Evolutionary conservation across 495 filamentous ascomycete species (phyloP).

Genomic region (Sporormia fimetaria): DNA sequence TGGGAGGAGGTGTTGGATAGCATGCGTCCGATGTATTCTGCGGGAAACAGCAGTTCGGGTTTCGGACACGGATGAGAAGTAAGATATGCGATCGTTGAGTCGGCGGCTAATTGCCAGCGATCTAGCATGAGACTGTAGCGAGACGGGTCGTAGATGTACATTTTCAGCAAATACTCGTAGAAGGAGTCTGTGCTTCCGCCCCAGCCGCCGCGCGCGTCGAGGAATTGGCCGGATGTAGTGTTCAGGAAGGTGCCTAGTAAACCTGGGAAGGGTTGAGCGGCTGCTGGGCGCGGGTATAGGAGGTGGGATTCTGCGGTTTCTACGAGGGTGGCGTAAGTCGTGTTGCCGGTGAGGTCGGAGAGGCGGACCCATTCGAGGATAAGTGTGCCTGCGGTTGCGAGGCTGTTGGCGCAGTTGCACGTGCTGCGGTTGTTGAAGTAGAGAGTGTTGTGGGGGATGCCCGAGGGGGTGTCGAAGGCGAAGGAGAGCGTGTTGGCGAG

Average conservation of each 20-base stretch:
- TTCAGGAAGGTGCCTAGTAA: slow-evolving; percentile 60
- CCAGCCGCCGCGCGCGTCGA: slow-evolving; percentile 62
- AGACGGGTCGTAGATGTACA: slow-evolving; percentile 69
- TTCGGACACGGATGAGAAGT: slow-evolving; percentile 56
- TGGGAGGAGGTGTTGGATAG: slow-evolving; percentile 43
- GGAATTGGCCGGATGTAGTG: slow-evolving; percentile 53
- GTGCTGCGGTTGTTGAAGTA: slow-evolving; percentile 39
- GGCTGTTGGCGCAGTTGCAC: slow-evolving; percentile 22
- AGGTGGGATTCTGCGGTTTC: slow-evolving; percentile 64
- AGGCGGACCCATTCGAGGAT: slow-evolving; percentile 80
- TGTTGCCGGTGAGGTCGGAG: slow-evolving; percentile 61
- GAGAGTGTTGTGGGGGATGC: slow-evolving; percentile 66
- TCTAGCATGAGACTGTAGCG: slow-evolving; percentile 39
- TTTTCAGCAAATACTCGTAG: slow-evolving; percentile 92
- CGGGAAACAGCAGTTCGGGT: slow-evolving; percentile 65
- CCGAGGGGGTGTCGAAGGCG: slow-evolving; percentile 64
- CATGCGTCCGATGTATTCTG: slow-evolving; percentile 43
- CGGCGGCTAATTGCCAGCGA: slow-evolving; percentile 63
- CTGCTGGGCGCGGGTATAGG: slow-evolving; percentile 50
- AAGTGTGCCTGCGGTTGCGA: slow-evolving; percentile 31
- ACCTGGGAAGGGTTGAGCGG: slow-evolving; percentile 64
- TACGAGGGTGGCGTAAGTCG: slow-evolving; percentile 51
- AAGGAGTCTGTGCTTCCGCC: slow-evolving; percentile 69
- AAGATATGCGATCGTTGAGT: slow-evolving; percentile 64
- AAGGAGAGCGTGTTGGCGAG: slow-evolving; percentile 65